Percentiles rank a stretch among this genome's conserved stretches.
Evolutionary conservation across 129 eudicot species (phyloP).

Genomic region (Flaveria brownii): DNA sequence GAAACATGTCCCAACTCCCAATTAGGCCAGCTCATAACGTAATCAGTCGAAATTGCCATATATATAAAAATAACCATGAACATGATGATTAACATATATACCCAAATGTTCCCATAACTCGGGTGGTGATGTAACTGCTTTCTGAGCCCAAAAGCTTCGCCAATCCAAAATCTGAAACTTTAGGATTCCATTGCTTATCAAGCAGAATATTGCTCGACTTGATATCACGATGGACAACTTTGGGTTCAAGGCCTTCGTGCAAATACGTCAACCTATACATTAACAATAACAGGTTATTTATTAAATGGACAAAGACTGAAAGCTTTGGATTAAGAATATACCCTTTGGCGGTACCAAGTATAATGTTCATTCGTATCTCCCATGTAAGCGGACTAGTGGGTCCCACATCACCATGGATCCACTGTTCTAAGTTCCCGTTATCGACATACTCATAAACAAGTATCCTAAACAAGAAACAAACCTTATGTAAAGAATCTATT

Average conservation of each 20-base stretch:
- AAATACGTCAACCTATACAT: slow-evolving; percentile 73
- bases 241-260: slow-evolving; percentile 92
- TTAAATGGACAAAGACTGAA: slow-evolving; percentile 16
- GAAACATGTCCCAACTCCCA: neutral
- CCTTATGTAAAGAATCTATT: neutral
- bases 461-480: slow-evolving; percentile 50
- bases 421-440: slow-evolving; percentile 87
- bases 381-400: slow-evolving; percentile 82
- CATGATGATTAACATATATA: slow-evolving; percentile 34
- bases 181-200: slow-evolving; percentile 73
- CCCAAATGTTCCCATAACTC: slow-evolving; percentile 99
- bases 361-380: slow-evolving; percentile 79
- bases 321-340: slow-evolving; percentile 24
- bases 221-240: slow-evolving; percentile 87
- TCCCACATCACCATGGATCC: slow-evolving; percentile 94
- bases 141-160: slow-evolving; percentile 90
- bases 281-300: slow-evolving; percentile 15
- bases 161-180: slow-evolving; percentile 81
- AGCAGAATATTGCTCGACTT: slow-evolving; percentile 84
- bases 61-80: neutral
- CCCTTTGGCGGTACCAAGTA: slow-evolving; percentile 92
- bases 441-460: slow-evolving; percentile 83
- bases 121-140: slow-evolving; percentile 74
- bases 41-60: slow-evolving; percentile 9
- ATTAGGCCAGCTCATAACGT: neutral